Conservation (phyloP, 768 basidiomycete species). For the Collybia sp. region DNA sequence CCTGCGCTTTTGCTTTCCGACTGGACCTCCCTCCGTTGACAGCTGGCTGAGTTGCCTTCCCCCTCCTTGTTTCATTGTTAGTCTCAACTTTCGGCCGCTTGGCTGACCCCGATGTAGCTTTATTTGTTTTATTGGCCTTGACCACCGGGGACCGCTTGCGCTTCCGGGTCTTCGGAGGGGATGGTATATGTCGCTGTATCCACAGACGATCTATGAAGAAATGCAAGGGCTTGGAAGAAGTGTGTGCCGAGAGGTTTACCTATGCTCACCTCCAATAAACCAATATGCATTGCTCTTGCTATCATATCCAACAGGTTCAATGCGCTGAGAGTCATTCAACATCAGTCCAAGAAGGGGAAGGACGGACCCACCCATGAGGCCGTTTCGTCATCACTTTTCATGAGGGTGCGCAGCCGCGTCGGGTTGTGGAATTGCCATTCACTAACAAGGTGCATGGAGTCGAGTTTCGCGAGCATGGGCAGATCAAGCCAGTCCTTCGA, state of each 20-base stretch:
- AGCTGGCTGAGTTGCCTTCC: conserved; percentile 1
- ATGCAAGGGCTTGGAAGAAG: conserved; percentile 4
- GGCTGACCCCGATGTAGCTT: conserved; percentile 7
- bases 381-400: conserved; percentile 76
- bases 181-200: conserved; percentile 72
- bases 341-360: conserved; percentile 1
- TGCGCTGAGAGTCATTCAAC: conserved; percentile 44
- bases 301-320: conserved; percentile 84
- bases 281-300: conserved; percentile 76
- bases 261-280: conserved; percentile 69
- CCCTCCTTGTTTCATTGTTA: conserved; percentile 1
- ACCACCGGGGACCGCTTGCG: conserved; percentile 27
- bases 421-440: conserved; percentile 91
- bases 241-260: background rate
- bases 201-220: conserved; percentile 72
- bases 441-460: conserved; percentile 63
- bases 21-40: conserved; percentile 37
- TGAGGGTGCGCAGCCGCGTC: conserved; percentile 57
- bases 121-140: conserved; percentile 6
- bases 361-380: conserved; percentile 65
- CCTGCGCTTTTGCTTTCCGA: conserved; percentile 67
- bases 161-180: conserved; percentile 34
- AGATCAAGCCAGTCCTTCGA: conserved; percentile 69
- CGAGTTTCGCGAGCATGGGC: conserved; percentile 66
- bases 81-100: conserved; percentile 18